Conservation (phyloP, 495 filamentous ascomycete species). For the Aspergillus asperescens region DNA sequence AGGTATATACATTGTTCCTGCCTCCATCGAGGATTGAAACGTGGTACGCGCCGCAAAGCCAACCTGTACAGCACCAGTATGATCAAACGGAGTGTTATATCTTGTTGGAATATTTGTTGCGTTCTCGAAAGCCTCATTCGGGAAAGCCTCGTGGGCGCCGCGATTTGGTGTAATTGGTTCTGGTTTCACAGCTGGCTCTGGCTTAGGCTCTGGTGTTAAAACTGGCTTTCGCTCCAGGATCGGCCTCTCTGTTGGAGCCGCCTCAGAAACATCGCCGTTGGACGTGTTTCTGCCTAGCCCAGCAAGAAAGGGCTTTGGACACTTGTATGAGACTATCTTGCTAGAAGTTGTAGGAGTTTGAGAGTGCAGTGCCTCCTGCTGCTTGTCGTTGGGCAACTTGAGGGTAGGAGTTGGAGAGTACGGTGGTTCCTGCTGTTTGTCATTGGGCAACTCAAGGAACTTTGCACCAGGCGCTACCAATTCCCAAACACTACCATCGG, state of each 20-base stretch:
- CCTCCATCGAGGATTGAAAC: background rate
- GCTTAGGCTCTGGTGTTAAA: no score
- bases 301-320: background rate
- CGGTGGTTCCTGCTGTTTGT: background rate
- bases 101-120: background rate
- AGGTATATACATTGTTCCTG: background rate
- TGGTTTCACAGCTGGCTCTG: no score
- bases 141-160: background rate
- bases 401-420: background rate
- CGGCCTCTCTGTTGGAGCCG: background rate
- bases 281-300: background rate
- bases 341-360: background rate
- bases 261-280: background rate
- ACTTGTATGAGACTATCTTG: background rate
- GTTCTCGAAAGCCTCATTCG: background rate
- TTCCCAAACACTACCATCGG: slow-evolving; percentile 4
- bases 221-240: no score
- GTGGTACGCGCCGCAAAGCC: background rate
- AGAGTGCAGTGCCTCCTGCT: background rate
- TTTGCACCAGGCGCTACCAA: slow-evolving; percentile 16
- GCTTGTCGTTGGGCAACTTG: slow-evolving; percentile 9
- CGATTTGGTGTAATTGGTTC: no score
- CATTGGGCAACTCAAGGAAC: slow-evolving; percentile 17
- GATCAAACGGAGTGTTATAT: background rate
- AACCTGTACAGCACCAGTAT: background rate